Evolutionary conservation across 2,329 filamentous ascomycete species (phyloP).

Genomic region (Pleoardoris graminearum): DNA sequence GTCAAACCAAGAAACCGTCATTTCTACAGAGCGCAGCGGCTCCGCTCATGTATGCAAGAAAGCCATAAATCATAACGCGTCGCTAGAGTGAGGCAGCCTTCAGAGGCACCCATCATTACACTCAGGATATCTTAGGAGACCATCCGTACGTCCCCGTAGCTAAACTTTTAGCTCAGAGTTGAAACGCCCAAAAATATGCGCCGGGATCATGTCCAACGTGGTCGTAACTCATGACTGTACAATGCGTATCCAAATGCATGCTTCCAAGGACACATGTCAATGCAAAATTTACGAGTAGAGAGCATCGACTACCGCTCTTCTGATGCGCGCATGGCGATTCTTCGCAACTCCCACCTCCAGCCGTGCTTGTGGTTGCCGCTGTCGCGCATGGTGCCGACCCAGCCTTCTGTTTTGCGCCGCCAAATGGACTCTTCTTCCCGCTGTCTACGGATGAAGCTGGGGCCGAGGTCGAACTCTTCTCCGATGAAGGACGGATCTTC

Average conservation of each 20-base stretch:
- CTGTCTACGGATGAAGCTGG: constrained; percentile 87
- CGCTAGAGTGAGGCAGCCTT: constrained; percentile 41
- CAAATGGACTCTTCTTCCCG: constrained; percentile 90
- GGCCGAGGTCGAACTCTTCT: constrained; percentile 96
- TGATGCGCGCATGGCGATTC: constrained; percentile 46
- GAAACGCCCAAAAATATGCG: constrained; percentile 24
- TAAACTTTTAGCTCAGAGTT: constrained; percentile 20
- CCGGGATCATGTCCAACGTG: constrained; percentile 29
- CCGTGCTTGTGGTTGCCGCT: constrained; percentile 46
- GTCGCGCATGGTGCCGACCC: constrained; percentile 67
- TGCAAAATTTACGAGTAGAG: constrained; percentile 12
- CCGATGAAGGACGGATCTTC: constrained; percentile 62
- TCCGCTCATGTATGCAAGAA: constrained; percentile 10
- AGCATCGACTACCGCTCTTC: constrained; percentile 24
- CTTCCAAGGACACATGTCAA: constrained; percentile 7
- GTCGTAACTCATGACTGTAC: constrained; percentile 39
- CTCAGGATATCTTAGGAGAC: constrained; percentile 39
- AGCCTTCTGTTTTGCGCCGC: constrained; percentile 83
- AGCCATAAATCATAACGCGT: constrained; percentile 41
- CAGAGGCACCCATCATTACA: constrained; percentile 39
- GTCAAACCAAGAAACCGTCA: constrained; percentile 19
- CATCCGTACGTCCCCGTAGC: constrained; percentile 26
- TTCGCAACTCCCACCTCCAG: constrained; percentile 76
- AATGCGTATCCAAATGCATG: constrained; percentile 14
- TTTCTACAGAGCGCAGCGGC: constrained; percentile 20